These are phyloP conservation scores for Neopestalotiopsis rosae DNA, from an alignment of 2,329 filamentous ascomycete genomes.

Conservation along the genomic window DNA sequence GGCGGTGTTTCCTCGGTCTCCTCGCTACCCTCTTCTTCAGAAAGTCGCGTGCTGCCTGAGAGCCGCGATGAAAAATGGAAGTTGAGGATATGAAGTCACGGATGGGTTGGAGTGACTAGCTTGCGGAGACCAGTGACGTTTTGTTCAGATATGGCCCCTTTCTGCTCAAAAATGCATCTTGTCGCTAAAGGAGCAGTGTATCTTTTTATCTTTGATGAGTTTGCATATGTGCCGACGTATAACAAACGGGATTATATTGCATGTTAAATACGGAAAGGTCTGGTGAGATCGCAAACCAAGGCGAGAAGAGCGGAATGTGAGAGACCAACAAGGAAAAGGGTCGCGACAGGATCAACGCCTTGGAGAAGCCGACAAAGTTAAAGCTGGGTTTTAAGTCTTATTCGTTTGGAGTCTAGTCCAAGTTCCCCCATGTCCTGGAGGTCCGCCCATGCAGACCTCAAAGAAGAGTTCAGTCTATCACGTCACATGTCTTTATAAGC, in stretches of 20 bases:
- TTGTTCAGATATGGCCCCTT: background rate
- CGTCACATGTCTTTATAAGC: background rate
- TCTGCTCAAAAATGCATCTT: background rate
- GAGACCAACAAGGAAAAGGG: background rate
- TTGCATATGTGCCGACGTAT: no score
- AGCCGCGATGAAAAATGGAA: no score
- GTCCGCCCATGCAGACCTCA: background rate
- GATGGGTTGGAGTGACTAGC: no score
- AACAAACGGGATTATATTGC: no score
- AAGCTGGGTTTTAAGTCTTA: background rate
- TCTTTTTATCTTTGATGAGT: no score
- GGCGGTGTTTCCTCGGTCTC: no score
- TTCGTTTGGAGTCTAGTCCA: background rate
- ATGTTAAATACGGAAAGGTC: no score
- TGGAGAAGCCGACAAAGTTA: background rate
- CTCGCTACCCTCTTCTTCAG: no score
- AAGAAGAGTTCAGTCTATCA: constrained; percentile 1
- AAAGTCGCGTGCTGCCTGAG: no score
- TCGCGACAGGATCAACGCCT: background rate
- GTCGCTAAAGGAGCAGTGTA: no score
- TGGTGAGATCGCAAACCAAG: background rate
- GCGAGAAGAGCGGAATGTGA: background rate
- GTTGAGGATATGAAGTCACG: no score
- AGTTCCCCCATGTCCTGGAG: background rate
- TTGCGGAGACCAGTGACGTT: no score